Evolutionary conservation across 75 land plant species (phyloP), one percentile per base, ranked within the genome.

Genomic region (Chamaecyparis obtusa): DNA sequence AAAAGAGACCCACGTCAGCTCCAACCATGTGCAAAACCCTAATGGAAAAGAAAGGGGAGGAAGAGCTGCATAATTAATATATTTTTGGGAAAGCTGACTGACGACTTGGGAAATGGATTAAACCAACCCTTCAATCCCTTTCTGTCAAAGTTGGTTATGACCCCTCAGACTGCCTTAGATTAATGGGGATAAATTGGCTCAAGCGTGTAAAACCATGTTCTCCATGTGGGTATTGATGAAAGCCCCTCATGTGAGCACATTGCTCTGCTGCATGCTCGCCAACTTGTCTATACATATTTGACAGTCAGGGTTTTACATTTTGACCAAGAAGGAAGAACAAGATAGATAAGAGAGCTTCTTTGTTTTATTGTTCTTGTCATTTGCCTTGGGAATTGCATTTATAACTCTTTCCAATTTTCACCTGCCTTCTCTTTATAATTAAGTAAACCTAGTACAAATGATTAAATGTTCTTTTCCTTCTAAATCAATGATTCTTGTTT

Each of bases 181-280:
- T 33, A 78, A 78, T 78, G 44, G 7, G 2, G 81, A 76, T 36
- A 37, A 76, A 76, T 15, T 76, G 79, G 41, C 37, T 39, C 9
- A 39, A 37, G 81, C 81, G 44, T 78, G 81, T 21, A 41, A 78
- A 41, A 78, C 81, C 81, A 78, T 78, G 81, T 78, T 78, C 44
- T 37, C 81, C 81, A 78, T 78, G 81, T 78, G 81, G 39, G 81
- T 2, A 21, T 19, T 5, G 44, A 41, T 78, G 81, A 39, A 39
- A 78, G 24, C 43, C 24, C 81, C 27, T 39, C 81, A 78, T 21
- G 43, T 41, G 69, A 64, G n/a, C 69, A 27, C 69, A 27, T 64
- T 64, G 69, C n/a, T 27, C 27, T 64, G n/a, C n/a, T 19, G 27
- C 69, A 64, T 57, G 24, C 24, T 57, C 64, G 21, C 79, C 79